Evolutionary conservation across 306 rosid genomes (phyloP), one percentile per base, ranked within the genome.

Genomic region (Sindora glabra): DNA sequence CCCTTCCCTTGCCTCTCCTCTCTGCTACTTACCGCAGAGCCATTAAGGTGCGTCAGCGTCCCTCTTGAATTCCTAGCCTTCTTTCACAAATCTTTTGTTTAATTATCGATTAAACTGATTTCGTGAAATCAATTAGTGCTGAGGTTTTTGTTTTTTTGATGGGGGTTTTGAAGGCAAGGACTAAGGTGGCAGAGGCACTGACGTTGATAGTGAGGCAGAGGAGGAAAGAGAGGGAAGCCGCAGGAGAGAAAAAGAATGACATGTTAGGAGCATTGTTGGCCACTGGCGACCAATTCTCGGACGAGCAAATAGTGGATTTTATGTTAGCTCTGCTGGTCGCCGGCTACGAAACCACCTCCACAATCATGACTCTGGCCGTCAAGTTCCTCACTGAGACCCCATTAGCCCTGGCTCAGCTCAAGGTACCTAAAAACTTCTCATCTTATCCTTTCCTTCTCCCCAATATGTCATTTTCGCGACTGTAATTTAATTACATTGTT

Each of bases 301-400:
- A 92, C 25, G 96, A 92, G 32, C 78, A 80, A 69, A 89, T 92
- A 25, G 95, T 89, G 1, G 99, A 92, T 73, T 92, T 92, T 68
- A 64, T 92, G 76, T 70, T 92, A 22, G 96, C 99, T 29, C 62
- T 92, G 68, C 83, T 92, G 3, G 96, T 92, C 11, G 99, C 94
- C 10, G 96, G 99, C 64, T 92, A 89, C 9, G 99, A 92, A 67
- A 92, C 96, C 32, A 92, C 99, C 48, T 89, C 99, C 2, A 89
- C 99, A 2, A 83, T 83, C 25, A 92, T 92, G 95, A 92, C 99
- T 29, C 99, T 92, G 12, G 96, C 99, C 19, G 78, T 92, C 13
- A 92, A 92, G 79, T 92, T 92, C 63, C 84, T 92, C 62, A 86
- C 94, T 1, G 99, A 89, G 67, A 84, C 96, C 38, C 99, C 99